Evolutionary conservation across 495 filamentous ascomycete genomes (phyloP).

Genomic region (Lindgomyces ingoldianus): DNA sequence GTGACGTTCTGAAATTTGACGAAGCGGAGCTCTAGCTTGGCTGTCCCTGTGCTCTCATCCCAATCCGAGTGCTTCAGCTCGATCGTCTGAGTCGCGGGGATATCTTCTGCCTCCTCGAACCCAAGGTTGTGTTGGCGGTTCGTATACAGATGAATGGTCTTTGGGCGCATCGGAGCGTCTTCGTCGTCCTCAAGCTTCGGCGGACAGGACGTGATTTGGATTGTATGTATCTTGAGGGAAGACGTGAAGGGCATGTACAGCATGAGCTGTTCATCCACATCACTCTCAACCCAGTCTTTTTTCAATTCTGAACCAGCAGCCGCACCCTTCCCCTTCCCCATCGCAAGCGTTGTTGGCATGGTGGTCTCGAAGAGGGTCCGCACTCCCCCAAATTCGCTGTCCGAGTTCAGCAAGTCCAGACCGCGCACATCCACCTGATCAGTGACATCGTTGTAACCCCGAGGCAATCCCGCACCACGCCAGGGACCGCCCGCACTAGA

Average conservation of each 20-base stretch:
- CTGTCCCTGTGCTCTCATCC: conserved; percentile 82
- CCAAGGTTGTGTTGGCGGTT: conserved; percentile 87
- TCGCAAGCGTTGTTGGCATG: conserved; percentile 65
- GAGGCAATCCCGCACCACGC: conserved; percentile 72
- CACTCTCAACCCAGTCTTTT: conserved; percentile 92
- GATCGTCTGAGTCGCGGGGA: conserved; percentile 73
- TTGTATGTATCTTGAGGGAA: conserved; percentile 84
- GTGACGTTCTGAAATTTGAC: conserved; percentile 96
- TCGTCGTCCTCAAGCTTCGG: conserved; percentile 58
- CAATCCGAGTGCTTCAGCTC: conserved; percentile 74
- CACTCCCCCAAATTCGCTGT: conserved; percentile 66
- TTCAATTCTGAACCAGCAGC: conserved; percentile 48
- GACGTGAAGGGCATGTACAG: conserved; percentile 89
- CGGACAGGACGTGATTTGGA: conserved; percentile 84
- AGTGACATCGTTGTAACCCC: conserved; percentile 81
- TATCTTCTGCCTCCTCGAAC: conserved; percentile 93
- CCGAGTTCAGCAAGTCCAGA: conserved; percentile 83
- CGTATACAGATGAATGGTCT: conserved; percentile 76
- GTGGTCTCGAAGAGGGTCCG: conserved; percentile 68
- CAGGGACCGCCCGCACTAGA: conserved; percentile 50
- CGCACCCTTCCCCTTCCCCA: conserved; percentile 53
- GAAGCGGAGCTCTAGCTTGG: conserved; percentile 78
- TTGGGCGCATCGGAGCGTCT: conserved; percentile 81
- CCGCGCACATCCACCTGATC: conserved; percentile 75
- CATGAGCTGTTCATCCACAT: conserved; percentile 98